These are phyloP conservation scores for Nakazawaea ambrosiae DNA, from an alignment of 805 yeast genomes.

Conservation along the genomic window DNA sequence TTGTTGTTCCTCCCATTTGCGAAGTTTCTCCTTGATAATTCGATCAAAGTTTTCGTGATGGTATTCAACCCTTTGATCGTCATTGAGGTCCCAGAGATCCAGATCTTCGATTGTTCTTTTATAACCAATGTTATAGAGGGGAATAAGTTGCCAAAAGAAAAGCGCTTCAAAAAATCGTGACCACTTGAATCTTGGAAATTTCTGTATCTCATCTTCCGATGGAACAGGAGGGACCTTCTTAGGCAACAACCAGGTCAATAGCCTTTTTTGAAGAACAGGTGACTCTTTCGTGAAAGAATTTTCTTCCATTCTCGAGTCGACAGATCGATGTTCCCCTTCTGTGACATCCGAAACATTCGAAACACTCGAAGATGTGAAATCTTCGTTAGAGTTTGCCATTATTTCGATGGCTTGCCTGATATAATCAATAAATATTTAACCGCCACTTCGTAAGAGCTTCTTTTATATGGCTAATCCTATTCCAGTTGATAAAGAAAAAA, in stretches of 20 bases:
- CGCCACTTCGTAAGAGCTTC: too few relatives aligned
- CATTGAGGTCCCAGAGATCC: conserved; percentile 46
- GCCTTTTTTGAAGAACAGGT: conserved; percentile 26
- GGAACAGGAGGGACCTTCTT: conserved; percentile 39
- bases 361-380: too few relatives aligned
- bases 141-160: conserved; percentile 65
- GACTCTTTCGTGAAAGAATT: too few relatives aligned
- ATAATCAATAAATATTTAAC: too few relatives aligned
- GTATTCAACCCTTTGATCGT: conserved; percentile 33
- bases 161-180: conserved; percentile 31
- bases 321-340: too few relatives aligned
- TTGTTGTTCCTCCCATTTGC: conserved; percentile 14
- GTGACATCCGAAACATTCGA: too few relatives aligned
- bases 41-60: conserved; percentile 27
- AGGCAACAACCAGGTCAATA: conserved; percentile 26
- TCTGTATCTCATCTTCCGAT: conserved; percentile 29
- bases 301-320: too few relatives aligned
- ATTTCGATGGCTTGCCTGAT: too few relatives aligned
- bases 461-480: too few relatives aligned
- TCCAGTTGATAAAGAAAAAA: too few relatives aligned
- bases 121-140: conserved; percentile 59
- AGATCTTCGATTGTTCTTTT: conserved; percentile 60
- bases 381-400: too few relatives aligned
- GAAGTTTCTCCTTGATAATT: conserved; percentile 24
- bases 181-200: conserved; percentile 28